A percentile compares a stretch with the other conserved stretches of the same genome.
phyloP scores from a whole-genome alignment of 768 basidiomycete species.

The Termitomyces titanicus region DNA sequence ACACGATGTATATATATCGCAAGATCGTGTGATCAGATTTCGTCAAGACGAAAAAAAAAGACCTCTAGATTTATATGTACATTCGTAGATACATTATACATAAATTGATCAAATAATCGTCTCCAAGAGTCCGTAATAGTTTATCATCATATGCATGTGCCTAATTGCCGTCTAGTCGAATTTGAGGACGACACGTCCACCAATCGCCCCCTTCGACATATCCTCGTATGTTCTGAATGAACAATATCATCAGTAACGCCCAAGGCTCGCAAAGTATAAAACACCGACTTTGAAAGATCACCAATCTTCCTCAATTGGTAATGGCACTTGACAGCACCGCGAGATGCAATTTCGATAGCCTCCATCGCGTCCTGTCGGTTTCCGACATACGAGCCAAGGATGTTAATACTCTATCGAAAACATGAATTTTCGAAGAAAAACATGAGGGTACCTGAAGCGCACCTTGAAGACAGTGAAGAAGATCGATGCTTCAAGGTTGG shows the following conservation, averaged over 20 bases:
- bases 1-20: too few relatives aligned
- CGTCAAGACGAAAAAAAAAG: too few relatives aligned
- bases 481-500: slow-evolving; percentile 55
- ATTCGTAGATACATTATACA: too few relatives aligned
- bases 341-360: slow-evolving; percentile 71
- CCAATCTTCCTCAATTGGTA: slow-evolving; percentile 43
- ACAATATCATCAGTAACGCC: neutral
- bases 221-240: slow-evolving; percentile 34
- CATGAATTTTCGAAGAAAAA: neutral
- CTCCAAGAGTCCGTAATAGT: neutral
- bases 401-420: slow-evolving; percentile 46
- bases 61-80: too few relatives aligned
- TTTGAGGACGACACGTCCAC: slow-evolving; percentile 49
- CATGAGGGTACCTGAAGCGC: neutral
- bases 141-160: neutral
- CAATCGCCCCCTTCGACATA: slow-evolving; percentile 38
- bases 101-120: too few relatives aligned
- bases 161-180: slow-evolving; percentile 1
- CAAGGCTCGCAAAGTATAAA: neutral
- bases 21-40: too few relatives aligned
- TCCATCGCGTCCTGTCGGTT: slow-evolving; percentile 85
- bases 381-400: slow-evolving; percentile 54
- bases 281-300: slow-evolving; percentile 50
- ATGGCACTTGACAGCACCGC: slow-evolving; percentile 65
- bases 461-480: slow-evolving; percentile 72